Conservation (phyloP, 257 asterid species). For the Capsicum baccatum region DNA sequence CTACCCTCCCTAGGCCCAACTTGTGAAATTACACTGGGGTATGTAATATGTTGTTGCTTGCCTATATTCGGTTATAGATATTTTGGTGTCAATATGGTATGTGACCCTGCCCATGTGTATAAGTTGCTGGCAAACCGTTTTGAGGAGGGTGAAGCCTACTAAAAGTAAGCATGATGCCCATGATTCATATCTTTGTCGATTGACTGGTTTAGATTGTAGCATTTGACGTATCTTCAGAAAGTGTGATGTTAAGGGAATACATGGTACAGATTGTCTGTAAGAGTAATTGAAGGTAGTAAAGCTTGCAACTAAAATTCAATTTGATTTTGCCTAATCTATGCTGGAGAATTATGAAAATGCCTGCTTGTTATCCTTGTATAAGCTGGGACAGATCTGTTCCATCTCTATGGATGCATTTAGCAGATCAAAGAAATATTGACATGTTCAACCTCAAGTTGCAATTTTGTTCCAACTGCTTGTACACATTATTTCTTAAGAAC, state of each 20-base stretch:
- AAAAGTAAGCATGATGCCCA: constrained; percentile 4
- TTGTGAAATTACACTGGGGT: background rate
- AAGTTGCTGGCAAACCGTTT: background rate
- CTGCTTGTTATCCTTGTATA: constrained; percentile 1
- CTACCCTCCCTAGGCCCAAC: background rate
- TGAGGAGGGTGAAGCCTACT: background rate
- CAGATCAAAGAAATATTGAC: background rate
- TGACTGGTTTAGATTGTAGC: background rate
- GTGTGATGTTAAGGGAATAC: background rate
- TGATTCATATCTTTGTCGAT: constrained; percentile 4
- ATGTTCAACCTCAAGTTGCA: background rate
- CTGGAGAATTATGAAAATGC: constrained; percentile 1
- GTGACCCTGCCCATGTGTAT: constrained; percentile 4
- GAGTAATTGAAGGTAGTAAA: constrained; percentile 31
- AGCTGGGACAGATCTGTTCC: background rate
- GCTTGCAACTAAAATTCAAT: constrained; percentile 29
- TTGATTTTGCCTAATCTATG: background rate
- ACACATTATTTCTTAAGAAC: background rate
- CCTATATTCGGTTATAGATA: background rate
- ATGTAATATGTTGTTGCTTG: background rate
- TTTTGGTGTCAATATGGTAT: background rate
- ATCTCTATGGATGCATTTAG: background rate
- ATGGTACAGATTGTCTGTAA: background rate
- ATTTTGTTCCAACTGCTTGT: background rate
- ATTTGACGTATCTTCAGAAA: constrained; percentile 4